A percentile compares a stretch with the other conserved stretches of the same genome.
phyloP scores from a whole-genome alignment of 148 eudicot species.

The Pharnaceum exiguum region DNA sequence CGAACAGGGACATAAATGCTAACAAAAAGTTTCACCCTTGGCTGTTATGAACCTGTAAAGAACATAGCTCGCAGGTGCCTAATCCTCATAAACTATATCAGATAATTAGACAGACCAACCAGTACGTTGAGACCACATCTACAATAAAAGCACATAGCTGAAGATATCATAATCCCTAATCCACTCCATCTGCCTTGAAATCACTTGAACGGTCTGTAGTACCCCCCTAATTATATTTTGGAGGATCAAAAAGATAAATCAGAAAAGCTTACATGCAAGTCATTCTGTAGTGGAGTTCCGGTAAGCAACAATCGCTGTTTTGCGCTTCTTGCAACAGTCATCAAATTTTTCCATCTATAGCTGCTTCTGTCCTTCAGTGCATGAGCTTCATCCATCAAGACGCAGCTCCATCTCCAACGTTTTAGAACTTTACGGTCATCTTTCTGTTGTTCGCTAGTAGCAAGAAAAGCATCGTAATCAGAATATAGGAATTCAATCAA shows the following conservation, averaged over 20 bases:
- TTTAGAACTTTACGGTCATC: slow-evolving; percentile 86
- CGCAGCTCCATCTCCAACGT: slow-evolving; percentile 95
- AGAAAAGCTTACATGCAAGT: slow-evolving; percentile 65
- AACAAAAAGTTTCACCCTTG: too few species aligned
- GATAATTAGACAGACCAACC: too few species aligned
- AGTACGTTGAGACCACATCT: too few species aligned
- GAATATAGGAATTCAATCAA: slow-evolving; percentile 9
- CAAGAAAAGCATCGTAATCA: slow-evolving; percentile 32
- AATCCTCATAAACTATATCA: too few species aligned
- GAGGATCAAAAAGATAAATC: not conserved
- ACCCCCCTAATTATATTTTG: not conserved
- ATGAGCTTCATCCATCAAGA: slow-evolving; percentile 99
- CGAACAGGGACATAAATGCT: too few species aligned
- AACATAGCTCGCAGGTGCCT: too few species aligned
- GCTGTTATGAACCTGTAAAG: too few species aligned
- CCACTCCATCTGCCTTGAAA: too few species aligned
- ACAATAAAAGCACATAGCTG: too few species aligned
- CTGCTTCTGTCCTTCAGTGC: slow-evolving; percentile 90
- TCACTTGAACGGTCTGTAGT: not conserved
- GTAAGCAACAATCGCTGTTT: slow-evolving; percentile 96
- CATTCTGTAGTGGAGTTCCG: slow-evolving; percentile 97
- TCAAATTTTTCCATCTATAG: slow-evolving; percentile 96
- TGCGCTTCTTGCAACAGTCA: slow-evolving; percentile 84
- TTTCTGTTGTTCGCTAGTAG: slow-evolving; percentile 90
- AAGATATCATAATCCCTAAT: too few species aligned